Evolutionary conservation across 441 rosid genomes (phyloP).

Genomic region (Bruguiera hainesii): DNA sequence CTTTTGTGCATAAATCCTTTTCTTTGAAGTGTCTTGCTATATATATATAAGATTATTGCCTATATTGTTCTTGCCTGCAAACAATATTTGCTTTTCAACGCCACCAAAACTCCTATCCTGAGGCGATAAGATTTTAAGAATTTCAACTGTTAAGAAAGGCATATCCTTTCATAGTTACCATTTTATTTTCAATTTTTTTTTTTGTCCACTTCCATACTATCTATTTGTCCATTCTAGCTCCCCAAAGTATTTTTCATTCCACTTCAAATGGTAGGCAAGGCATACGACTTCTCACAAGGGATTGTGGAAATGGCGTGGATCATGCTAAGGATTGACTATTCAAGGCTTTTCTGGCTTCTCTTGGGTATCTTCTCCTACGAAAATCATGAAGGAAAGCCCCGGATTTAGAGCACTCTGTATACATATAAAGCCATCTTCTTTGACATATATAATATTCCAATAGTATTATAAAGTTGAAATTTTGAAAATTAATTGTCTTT

Average conservation of each 20-base stretch:
- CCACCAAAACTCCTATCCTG: neutral
- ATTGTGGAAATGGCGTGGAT: conserved; percentile 32
- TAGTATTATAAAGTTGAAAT: too few species aligned
- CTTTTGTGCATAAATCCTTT: too few species aligned
- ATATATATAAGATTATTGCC: too few species aligned
- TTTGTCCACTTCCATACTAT: neutral
- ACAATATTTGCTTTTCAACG: neutral
- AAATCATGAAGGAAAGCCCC: conserved; percentile 42
- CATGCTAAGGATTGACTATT: conserved; percentile 35
- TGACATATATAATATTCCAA: too few species aligned
- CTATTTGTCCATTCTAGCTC: neutral
- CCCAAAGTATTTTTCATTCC: neutral
- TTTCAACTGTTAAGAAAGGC: neutral
- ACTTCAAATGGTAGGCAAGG: conserved; percentile 26
- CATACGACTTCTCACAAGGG: conserved; percentile 19
- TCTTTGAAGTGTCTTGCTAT: too few species aligned
- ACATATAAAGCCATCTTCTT: too few species aligned
- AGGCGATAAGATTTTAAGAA: neutral
- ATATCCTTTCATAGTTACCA: neutral
- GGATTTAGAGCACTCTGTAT: conserved; percentile 18
- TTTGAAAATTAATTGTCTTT: neutral
- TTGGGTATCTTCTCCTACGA: conserved; percentile 40
- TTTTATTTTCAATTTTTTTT: neutral
- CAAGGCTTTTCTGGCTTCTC: conserved; percentile 36
- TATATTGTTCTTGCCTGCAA: too few species aligned